A percentile compares a stretch with the other conserved stretches of the same genome.
Evolutionary conservation across 805 yeast genomes (phyloP).

Genomic region (Saccharomycopsis fermentans): DNA sequence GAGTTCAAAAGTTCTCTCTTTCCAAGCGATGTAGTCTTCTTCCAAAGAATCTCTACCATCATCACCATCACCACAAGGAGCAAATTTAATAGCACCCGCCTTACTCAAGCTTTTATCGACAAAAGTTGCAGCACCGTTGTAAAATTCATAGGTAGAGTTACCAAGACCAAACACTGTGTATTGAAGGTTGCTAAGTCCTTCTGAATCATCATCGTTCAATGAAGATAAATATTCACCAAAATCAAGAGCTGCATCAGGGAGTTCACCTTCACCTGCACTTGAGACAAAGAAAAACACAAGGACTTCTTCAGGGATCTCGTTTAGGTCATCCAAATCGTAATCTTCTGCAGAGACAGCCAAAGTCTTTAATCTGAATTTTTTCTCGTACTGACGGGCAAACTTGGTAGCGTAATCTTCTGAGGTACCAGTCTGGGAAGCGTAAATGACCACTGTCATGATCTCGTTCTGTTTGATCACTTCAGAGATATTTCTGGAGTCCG

Average conservation of each 20-base stretch:
- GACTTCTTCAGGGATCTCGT: slow-evolving; percentile 47
- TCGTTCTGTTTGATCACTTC: slow-evolving; percentile 47
- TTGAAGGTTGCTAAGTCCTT: slow-evolving; percentile 40
- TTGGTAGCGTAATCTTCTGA: slow-evolving; percentile 95
- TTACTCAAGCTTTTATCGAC: slow-evolving; percentile 38
- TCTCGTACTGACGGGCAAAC: slow-evolving; percentile 76
- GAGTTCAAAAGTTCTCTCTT: slow-evolving; percentile 59
- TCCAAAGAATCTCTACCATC: slow-evolving; percentile 93
- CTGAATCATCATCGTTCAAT: slow-evolving; percentile 38
- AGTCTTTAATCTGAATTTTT: slow-evolving; percentile 70
- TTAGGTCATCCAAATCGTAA: slow-evolving; percentile 72
- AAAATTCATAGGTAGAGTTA: slow-evolving; percentile 88
- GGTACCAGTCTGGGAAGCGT: slow-evolving; percentile 96
- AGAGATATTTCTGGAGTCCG: slow-evolving; percentile 42
- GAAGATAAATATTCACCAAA: slow-evolving; percentile 59
- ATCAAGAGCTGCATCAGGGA: slow-evolving; percentile 85
- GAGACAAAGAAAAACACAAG: slow-evolving; percentile 75
- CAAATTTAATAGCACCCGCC: slow-evolving; percentile 67
- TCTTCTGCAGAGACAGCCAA: slow-evolving; percentile 85
- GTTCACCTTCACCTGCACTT: slow-evolving; percentile 97
- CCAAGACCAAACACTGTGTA: slow-evolving; percentile 86
- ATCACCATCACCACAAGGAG: slow-evolving; percentile 83
- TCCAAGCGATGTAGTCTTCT: slow-evolving; percentile 92
- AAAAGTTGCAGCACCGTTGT: slow-evolving; percentile 69
- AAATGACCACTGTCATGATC: slow-evolving; percentile 73